A percentile compares a stretch with the other conserved stretches of the same genome.
These are phyloP conservation scores for Hericium coralloides DNA, from an alignment of 768 basidiomycete species.

Conservation along the genomic window DNA sequence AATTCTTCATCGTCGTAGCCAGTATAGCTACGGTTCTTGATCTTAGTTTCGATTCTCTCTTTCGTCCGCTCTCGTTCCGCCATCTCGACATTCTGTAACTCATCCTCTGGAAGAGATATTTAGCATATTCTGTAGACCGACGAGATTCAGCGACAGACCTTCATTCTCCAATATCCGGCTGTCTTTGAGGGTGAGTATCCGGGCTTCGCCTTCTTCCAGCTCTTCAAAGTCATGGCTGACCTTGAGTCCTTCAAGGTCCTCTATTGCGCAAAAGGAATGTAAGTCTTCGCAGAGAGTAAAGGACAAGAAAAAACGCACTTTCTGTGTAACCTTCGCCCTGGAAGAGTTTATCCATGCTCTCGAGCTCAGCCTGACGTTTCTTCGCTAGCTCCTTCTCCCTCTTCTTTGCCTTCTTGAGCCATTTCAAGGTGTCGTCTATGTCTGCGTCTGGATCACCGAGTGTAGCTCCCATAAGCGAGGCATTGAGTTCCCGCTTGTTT, in stretches of 20 bases:
- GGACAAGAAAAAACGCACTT: slow-evolving; percentile 42
- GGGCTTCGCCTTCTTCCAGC: slow-evolving; percentile 88
- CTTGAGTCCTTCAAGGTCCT: slow-evolving; percentile 89
- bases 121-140: slow-evolving; percentile 2
- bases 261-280: slow-evolving; percentile 30
- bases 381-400: slow-evolving; percentile 80
- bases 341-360: slow-evolving; percentile 72
- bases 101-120: slow-evolving; percentile 64
- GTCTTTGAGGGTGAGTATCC: slow-evolving; percentile 95
- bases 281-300: neutral
- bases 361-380: slow-evolving; percentile 75
- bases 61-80: slow-evolving; percentile 78
- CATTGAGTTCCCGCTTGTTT: slow-evolving; percentile 88
- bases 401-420: slow-evolving; percentile 91
- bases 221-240: slow-evolving; percentile 92
- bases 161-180: slow-evolving; percentile 92
- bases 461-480: slow-evolving; percentile 86
- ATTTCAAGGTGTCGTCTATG: slow-evolving; percentile 73
- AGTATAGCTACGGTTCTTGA: slow-evolving; percentile 83
- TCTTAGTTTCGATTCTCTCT: slow-evolving; percentile 77
- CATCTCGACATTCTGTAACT: slow-evolving; percentile 92
- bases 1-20: slow-evolving; percentile 98
- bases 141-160: slow-evolving; percentile 37
- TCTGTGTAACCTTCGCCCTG: slow-evolving; percentile 73
- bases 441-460: slow-evolving; percentile 82